Percentiles rank a stretch among this genome's conserved stretches.
Evolutionary conservation across 1,284 basidiomycete species (phyloP).

Genomic region (Ganoderma sinense): DNA sequence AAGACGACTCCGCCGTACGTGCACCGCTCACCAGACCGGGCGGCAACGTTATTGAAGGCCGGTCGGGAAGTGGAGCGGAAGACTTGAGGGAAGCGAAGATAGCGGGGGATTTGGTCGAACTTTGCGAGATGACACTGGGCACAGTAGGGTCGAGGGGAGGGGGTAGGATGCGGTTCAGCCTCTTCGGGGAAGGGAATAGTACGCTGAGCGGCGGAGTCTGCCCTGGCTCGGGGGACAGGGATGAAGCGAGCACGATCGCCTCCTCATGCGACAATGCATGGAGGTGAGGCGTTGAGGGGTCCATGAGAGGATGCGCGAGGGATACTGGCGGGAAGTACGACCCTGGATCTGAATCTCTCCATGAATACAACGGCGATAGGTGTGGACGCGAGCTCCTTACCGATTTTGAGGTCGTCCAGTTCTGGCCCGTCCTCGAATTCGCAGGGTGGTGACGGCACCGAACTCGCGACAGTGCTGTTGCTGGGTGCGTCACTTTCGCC

Average conservation of each 20-base stretch:
- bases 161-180: conserved; percentile 8
- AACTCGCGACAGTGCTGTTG: conserved; percentile 33
- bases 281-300: background rate
- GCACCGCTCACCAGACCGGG: background rate
- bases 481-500: conserved; percentile 38
- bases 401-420: conserved; percentile 23
- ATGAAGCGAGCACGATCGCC: background rate
- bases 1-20: background rate
- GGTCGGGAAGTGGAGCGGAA: background rate
- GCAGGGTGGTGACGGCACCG: conserved; percentile 34
- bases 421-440: conserved; percentile 29
- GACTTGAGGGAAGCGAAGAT: background rate
- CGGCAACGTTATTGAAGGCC: conserved; percentile 5
- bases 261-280: background rate
- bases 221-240: conserved; percentile 14
- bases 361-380: conserved; percentile 13
- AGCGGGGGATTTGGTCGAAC: background rate
- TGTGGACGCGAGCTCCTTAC: conserved; percentile 8
- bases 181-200: conserved; percentile 27
- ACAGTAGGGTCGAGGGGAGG: conserved; percentile 3
- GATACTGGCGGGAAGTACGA: conserved; percentile 33
- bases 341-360: conserved; percentile 16
- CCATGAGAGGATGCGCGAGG: background rate
- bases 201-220: conserved; percentile 34
- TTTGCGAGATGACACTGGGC: background rate